Percentiles rank a stretch among this genome's conserved stretches.
Conservation (phyloP, 345 rosid genomes). For the Eucalyptus pauciflora region DNA sequence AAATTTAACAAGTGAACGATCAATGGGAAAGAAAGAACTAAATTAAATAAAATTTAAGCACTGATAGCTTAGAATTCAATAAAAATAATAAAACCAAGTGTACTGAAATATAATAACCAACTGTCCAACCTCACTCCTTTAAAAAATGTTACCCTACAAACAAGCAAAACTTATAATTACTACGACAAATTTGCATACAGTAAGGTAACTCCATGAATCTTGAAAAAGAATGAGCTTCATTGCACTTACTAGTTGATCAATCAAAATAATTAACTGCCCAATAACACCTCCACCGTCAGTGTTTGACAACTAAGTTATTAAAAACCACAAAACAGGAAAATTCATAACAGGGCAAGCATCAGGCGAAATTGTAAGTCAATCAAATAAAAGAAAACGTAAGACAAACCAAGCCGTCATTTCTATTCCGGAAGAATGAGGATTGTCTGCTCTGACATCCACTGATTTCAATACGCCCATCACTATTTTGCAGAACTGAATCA, state of each 20-base stretch:
- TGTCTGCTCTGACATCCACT: slow-evolving; percentile 42
- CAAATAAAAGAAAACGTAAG: not conserved
- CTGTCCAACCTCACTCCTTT: not conserved
- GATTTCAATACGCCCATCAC: slow-evolving; percentile 69
- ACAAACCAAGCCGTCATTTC: slow-evolving; percentile 68
- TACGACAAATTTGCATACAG: not conserved
- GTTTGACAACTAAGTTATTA: not conserved
- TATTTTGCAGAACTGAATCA: slow-evolving; percentile 23
- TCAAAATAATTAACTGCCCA: not conserved
- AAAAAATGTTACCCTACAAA: not conserved
- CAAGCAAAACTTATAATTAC: not conserved
- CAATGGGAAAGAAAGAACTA: not conserved
- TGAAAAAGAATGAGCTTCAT: not conserved
- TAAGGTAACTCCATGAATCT: not conserved
- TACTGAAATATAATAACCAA: not conserved
- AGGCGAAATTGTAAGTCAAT: not conserved
- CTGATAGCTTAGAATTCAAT: not conserved
- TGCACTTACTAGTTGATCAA: not conserved
- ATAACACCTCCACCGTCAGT: not conserved
- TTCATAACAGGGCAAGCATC: not conserved
- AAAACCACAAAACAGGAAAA: not conserved
- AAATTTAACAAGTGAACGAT: not conserved
- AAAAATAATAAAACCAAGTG: not conserved
- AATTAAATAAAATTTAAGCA: not conserved
- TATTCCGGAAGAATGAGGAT: slow-evolving; percentile 54